A percentile compares a stretch with the other conserved stretches of the same genome.
Evolutionary conservation across 768 basidiomycete genomes (phyloP).

Genomic region (Mycena metata): DNA sequence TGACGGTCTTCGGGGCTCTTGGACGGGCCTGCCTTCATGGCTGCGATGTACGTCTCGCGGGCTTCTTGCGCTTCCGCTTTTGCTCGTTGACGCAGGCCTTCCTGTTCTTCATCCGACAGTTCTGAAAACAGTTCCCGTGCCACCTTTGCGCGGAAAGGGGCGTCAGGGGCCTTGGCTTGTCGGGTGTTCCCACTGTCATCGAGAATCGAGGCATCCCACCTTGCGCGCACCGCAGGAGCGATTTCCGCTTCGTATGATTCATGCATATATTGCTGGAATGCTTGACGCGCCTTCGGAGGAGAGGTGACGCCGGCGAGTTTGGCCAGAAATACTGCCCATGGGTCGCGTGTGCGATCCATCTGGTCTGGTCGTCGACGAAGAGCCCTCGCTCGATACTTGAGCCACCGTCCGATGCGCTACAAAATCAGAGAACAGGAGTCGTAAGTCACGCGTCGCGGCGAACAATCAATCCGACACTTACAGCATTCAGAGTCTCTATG

Average conservation of each 20-base stretch:
- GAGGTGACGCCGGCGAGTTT: no score
- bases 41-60: background rate
- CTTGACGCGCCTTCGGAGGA: no score
- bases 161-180: background rate
- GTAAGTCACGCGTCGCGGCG: no score
- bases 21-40: background rate
- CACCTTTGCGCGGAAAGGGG: background rate
- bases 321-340: no score
- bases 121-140: background rate
- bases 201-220: background rate
- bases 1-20: background rate
- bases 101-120: background rate
- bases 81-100: background rate
- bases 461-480: background rate
- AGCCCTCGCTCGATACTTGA: no score
- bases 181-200: background rate
- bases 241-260: no score
- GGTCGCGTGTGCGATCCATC: no score
- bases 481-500: background rate
- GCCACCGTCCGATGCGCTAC: no score
- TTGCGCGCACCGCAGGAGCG: background rate
- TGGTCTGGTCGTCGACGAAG: no score
- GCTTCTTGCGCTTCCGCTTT: background rate
- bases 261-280: no score
- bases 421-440: no score